Conservation (phyloP, 176 grass and related monocot genomes). For the Hordeum marinum region DNA sequence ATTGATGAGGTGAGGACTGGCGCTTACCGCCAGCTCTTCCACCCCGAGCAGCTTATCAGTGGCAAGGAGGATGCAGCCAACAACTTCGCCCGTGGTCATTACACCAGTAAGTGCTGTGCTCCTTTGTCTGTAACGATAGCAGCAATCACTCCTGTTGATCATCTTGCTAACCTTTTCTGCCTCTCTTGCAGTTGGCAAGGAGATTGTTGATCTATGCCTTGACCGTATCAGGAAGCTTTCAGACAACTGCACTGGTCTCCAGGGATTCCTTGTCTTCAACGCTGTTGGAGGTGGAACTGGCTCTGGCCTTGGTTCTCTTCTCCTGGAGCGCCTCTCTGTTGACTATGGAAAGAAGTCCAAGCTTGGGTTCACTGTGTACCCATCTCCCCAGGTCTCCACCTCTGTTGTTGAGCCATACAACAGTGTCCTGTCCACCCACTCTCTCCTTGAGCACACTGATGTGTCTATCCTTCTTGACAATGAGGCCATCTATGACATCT, state of each 20-base stretch:
- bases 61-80: conserved; percentile 69
- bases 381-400: conserved; percentile 46
- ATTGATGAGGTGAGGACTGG: conserved; percentile 58
- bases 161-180: not conserved
- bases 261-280: conserved; percentile 48
- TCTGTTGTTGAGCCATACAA: conserved; percentile 53
- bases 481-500: conserved; percentile 36
- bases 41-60: conserved; percentile 63
- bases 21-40: conserved; percentile 56
- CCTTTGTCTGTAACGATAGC: rapidly evolving
- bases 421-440: conserved; percentile 54
- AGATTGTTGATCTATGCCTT: conserved; percentile 53
- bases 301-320: conserved; percentile 44
- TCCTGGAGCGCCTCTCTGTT: conserved; percentile 43
- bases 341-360: conserved; percentile 55
- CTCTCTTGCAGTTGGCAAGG: conserved; percentile 37
- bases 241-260: conserved; percentile 48
- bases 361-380: conserved; percentile 48
- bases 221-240: conserved; percentile 52
- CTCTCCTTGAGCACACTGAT: conserved; percentile 46
- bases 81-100: conserved; percentile 66
- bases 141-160: not conserved
- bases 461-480: conserved; percentile 26
- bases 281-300: conserved; percentile 46
- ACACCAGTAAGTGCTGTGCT: conserved; percentile 38